These are phyloP conservation scores for Yamadazyma insecticola DNA, from an alignment of 805 yeast genomes.

Conservation along the genomic window DNA sequence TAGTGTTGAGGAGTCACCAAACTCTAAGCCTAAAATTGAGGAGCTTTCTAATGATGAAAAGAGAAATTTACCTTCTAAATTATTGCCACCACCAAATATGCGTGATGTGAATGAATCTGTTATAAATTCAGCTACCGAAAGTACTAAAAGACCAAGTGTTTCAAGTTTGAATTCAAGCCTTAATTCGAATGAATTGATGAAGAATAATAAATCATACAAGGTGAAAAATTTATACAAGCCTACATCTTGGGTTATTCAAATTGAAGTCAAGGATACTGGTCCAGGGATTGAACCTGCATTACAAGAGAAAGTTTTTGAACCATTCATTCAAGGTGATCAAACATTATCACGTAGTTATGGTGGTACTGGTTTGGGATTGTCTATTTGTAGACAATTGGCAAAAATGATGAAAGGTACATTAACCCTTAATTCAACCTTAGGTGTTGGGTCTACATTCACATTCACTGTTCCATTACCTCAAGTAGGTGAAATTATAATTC, in stretches of 20 bases:
- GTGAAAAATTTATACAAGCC: slow-evolving; percentile 34
- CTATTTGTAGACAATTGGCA: slow-evolving; percentile 87
- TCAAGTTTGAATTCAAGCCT: slow-evolving; percentile 9
- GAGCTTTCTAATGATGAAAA: not conserved
- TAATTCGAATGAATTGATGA: slow-evolving; percentile 26
- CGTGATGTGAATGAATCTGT: slow-evolving; percentile 3
- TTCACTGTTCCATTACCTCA: slow-evolving; percentile 76
- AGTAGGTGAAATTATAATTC: slow-evolving; percentile 47
- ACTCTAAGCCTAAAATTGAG: not conserved
- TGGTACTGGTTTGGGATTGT: slow-evolving; percentile 91
- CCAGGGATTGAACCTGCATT: slow-evolving; percentile 86
- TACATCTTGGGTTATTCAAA: slow-evolving; percentile 54
- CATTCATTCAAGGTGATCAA: slow-evolving; percentile 96
- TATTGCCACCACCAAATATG: slow-evolving; percentile 12
- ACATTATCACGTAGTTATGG: slow-evolving; percentile 87
- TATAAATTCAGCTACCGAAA: not conserved
- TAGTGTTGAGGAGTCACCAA: not conserved
- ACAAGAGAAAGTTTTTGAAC: slow-evolving; percentile 86
- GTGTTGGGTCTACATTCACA: slow-evolving; percentile 79
- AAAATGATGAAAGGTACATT: slow-evolving; percentile 87
- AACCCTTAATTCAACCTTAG: slow-evolving; percentile 66
- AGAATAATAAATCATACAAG: slow-evolving; percentile 29
- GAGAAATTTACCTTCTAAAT: slow-evolving; percentile 1
- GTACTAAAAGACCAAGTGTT: slow-evolving; percentile 11
- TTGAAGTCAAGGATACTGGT: slow-evolving; percentile 85